Evolutionary conservation across 352 stramenopile species (phyloP).

Genomic region (Labyrinthula sp.): DNA sequence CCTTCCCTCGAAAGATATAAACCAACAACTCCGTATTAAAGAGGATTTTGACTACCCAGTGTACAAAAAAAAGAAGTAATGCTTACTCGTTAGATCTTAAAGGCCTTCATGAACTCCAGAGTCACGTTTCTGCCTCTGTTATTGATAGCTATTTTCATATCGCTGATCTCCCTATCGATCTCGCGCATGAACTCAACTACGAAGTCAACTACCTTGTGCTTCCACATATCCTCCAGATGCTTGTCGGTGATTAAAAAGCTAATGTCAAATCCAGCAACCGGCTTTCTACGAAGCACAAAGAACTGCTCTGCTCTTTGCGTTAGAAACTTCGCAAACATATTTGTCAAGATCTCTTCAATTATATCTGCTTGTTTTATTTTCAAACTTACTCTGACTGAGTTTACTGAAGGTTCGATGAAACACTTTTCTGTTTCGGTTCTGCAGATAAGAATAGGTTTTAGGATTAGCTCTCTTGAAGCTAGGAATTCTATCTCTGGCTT

Average conservation of each 20-base stretch:
- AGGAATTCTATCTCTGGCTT: conserved; percentile 77
- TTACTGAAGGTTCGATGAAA: conserved; percentile 75
- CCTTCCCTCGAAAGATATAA: neutral
- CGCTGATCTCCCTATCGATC: conserved; percentile 88
- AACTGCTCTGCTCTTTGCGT: conserved; percentile 86
- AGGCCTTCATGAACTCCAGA: conserved; percentile 69
- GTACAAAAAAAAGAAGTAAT: conserved; percentile 3
- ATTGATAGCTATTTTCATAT: conserved; percentile 87
- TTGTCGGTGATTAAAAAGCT: conserved; percentile 78
- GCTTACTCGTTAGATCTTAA: too few relatives aligned
- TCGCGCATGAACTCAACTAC: conserved; percentile 93
- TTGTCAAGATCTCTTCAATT: conserved; percentile 70
- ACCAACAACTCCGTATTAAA: conserved; percentile 1
- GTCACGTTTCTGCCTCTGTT: conserved; percentile 68
- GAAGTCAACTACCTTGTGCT: conserved; percentile 86
- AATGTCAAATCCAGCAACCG: conserved; percentile 68
- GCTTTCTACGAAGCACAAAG: conserved; percentile 70
- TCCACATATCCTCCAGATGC: conserved; percentile 79
- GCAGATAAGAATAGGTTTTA: conserved; percentile 77
- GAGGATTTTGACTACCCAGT: conserved; percentile 1
- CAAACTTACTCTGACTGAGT: conserved; percentile 79
- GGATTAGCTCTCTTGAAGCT: conserved; percentile 70
- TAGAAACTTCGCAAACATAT: conserved; percentile 81
- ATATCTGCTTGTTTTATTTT: conserved; percentile 81
- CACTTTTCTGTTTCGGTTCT: conserved; percentile 73